These are phyloP conservation scores for Suillus ampliporus DNA, from an alignment of 768 basidiomycete genomes.

Conservation along the genomic window DNA sequence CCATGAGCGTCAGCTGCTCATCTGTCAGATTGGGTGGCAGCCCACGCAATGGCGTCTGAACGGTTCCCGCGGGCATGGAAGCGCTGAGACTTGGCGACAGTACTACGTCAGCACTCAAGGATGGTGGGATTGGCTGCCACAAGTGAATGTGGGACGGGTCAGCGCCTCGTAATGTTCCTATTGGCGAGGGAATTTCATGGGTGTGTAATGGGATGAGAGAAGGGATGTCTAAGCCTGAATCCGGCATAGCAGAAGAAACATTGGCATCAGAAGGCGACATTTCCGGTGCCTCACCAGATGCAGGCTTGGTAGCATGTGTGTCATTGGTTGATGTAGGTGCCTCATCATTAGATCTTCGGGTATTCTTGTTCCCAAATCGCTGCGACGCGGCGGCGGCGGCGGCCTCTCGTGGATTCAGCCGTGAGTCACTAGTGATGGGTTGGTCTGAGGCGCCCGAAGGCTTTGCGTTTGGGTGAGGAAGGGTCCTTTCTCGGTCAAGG, in stretches of 20 bases:
- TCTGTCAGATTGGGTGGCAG: constrained; percentile 49
- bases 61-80: constrained; percentile 5
- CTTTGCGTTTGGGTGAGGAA: constrained; percentile 8
- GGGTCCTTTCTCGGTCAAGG: constrained; percentile 15
- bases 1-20: constrained; percentile 68
- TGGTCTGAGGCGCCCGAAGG: constrained; percentile 4
- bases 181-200: constrained; percentile 1
- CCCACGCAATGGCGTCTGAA: constrained; percentile 1
- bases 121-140: constrained; percentile 17
- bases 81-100: not conserved
- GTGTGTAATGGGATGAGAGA: constrained; percentile 4
- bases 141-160: not conserved
- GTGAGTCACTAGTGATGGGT: constrained; percentile 12
- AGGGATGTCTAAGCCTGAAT: not conserved
- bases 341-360: not conserved
- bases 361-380: constrained; percentile 38
- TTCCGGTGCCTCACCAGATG: not conserved
- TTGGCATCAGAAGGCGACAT: not conserved
- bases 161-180: not conserved
- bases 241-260: not conserved
- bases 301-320: not conserved
- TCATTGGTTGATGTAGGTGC: not conserved
- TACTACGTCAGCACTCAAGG: constrained; percentile 6
- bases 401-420: constrained; percentile 50
- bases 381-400: constrained; percentile 73